Evolutionary conservation across 768 basidiomycete genomes (phyloP).

Genomic region (Russula sp.): DNA sequence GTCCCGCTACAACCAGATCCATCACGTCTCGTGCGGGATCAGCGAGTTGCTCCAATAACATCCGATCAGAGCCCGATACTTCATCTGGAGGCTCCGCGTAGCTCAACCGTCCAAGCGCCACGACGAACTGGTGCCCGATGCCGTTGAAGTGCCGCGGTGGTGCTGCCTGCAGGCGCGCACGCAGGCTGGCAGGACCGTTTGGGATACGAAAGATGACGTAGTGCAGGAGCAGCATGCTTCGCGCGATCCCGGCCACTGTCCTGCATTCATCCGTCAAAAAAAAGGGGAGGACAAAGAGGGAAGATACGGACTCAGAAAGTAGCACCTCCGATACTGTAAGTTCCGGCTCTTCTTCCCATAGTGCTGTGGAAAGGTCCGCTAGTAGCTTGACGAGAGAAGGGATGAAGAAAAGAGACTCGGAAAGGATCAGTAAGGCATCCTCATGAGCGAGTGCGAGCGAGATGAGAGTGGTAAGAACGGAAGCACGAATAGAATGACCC

Average conservation of each 20-base stretch:
- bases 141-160: constrained; percentile 56
- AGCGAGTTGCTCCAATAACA: constrained; percentile 32
- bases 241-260: constrained; percentile 48
- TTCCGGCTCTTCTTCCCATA: constrained; percentile 65
- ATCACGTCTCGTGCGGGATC: constrained; percentile 36
- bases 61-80: constrained; percentile 27
- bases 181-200: constrained; percentile 45
- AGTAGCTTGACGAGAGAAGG: constrained; percentile 63
- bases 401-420: constrained; percentile 54
- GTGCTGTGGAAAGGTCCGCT: constrained; percentile 47
- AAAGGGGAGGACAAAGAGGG: constrained; percentile 8
- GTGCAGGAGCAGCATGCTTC: constrained; percentile 58
- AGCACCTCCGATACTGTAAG: constrained; percentile 40
- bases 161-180: constrained; percentile 56
- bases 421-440: constrained; percentile 41
- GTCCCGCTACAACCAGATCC: constrained; percentile 36
- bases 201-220: constrained; percentile 52
- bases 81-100: constrained; percentile 46
- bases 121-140: constrained; percentile 65
- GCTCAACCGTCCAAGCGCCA: constrained; percentile 73
- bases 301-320: constrained; percentile 40
- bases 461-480: constrained; percentile 43
- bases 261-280: constrained; percentile 38
- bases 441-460: constrained; percentile 42
- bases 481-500: constrained; percentile 40